These are phyloP conservation scores for Aureobasidium sp. DNA, from an alignment of 2,329 filamentous ascomycete genomes.

Conservation along the genomic window DNA sequence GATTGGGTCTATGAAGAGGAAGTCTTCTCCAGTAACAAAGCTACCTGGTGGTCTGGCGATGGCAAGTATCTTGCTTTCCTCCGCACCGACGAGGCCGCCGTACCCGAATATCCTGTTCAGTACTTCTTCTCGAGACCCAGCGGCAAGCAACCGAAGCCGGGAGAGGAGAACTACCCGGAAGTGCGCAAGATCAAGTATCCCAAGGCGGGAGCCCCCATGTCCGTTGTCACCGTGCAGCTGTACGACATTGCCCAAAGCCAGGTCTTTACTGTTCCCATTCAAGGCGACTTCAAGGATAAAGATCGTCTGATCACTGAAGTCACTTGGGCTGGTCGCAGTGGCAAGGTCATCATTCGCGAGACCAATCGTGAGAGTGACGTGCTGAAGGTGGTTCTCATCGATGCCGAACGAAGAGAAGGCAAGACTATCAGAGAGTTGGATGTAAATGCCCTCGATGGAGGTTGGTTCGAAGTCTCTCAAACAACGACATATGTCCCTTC, in stretches of 20 bases:
- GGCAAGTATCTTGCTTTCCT: constrained; percentile 86
- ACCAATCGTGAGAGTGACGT: constrained; percentile 91
- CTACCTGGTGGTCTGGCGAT: constrained; percentile 92
- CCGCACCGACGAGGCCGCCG: constrained; percentile 84
- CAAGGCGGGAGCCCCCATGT: constrained; percentile 89
- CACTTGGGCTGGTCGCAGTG: constrained; percentile 68
- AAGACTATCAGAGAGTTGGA: constrained; percentile 73
- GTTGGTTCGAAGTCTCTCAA: constrained; percentile 93
- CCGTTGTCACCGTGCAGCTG: constrained; percentile 77
- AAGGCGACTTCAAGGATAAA: constrained; percentile 68
- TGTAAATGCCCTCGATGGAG: constrained; percentile 78
- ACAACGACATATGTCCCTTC: constrained; percentile 79
- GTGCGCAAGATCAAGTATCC: constrained; percentile 92
- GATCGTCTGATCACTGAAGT: constrained; percentile 89
- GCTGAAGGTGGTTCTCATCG: constrained; percentile 79
- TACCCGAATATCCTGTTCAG: constrained; percentile 86
- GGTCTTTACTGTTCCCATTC: constrained; percentile 69
- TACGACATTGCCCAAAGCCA: constrained; percentile 74
- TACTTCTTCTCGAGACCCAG: constrained; percentile 88
- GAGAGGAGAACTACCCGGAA: constrained; percentile 84
- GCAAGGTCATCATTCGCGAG: constrained; percentile 77
- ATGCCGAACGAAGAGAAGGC: constrained; percentile 64
- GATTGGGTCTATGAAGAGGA: constrained; percentile 97
- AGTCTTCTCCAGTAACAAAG: constrained; percentile 69
- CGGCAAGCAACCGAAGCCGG: constrained; percentile 56